Conservation (phyloP, 495 filamentous ascomycete species). For the Neurospora tetrasperma region DNA sequence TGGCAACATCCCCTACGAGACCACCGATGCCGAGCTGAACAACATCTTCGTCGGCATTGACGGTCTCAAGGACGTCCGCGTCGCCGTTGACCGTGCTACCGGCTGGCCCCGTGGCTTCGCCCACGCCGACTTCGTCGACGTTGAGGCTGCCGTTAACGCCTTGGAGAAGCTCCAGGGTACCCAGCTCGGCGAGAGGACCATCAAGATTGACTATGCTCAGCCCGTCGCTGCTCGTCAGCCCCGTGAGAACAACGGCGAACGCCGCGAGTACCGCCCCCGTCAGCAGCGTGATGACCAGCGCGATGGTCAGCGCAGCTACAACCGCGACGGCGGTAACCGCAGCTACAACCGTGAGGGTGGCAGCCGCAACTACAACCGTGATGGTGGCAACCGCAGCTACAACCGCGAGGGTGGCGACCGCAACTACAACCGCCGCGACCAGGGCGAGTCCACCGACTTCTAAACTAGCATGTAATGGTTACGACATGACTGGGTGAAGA, state of each 20-base stretch:
- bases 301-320: not conserved
- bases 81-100: conserved; percentile 81
- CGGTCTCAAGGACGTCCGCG: conserved; percentile 70
- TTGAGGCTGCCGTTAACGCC: conserved; percentile 49
- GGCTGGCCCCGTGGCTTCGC: conserved; percentile 83
- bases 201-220: conserved; percentile 55
- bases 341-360: not conserved
- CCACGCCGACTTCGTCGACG: conserved; percentile 73
- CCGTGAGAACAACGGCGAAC: not conserved
- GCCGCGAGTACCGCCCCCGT: not conserved
- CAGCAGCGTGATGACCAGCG: not conserved
- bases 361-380: not conserved
- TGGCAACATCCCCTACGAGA: conserved; percentile 83
- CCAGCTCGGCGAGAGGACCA: conserved; percentile 51
- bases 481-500: not conserved
- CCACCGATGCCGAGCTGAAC: conserved; percentile 81
- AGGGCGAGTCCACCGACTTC: not conserved
- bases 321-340: not conserved
- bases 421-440: not conserved
- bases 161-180: conserved; percentile 45
- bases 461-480: not conserved
- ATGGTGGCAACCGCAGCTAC: not conserved
- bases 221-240: not conserved
- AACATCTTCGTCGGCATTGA: conserved; percentile 61
- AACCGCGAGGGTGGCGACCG: no score